Evolutionary conservation across 2,329 filamentous ascomycete genomes (phyloP).

Genomic region (Claviceps purpurea): DNA sequence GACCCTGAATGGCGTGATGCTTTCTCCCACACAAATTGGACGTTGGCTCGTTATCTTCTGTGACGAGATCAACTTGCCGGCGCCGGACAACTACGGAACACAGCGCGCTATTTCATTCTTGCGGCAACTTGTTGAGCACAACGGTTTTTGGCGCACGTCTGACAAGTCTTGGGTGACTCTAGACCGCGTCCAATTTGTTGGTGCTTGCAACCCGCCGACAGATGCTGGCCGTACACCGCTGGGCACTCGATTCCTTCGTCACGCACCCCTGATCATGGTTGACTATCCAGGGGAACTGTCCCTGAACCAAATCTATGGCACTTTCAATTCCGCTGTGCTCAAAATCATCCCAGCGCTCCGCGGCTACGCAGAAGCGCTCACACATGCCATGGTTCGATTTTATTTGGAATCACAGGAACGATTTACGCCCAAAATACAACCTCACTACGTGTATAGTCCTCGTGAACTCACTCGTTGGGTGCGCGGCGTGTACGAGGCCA

Average conservation of each 20-base stretch:
- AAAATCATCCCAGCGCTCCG: slow-evolving; percentile 94
- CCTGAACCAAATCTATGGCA: slow-evolving; percentile 93
- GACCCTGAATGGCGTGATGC: slow-evolving; percentile 87
- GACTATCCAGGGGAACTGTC: slow-evolving; percentile 96
- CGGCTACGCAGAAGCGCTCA: slow-evolving; percentile 86
- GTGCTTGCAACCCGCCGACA: slow-evolving; percentile 94
- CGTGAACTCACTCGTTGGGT: slow-evolving; percentile 98
- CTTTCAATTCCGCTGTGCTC: slow-evolving; percentile 89
- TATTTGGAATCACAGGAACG: slow-evolving; percentile 88
- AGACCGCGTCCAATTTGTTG: slow-evolving; percentile 96
- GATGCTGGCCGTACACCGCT: slow-evolving; percentile 93
- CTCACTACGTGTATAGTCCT: slow-evolving; percentile 98
- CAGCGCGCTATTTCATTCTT: slow-evolving; percentile 96
- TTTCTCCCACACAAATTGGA: slow-evolving; percentile 92
- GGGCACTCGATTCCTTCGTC: slow-evolving; percentile 83
- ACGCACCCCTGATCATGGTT: slow-evolving; percentile 98
- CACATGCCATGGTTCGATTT: slow-evolving; percentile 93
- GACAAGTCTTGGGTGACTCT: slow-evolving; percentile 97
- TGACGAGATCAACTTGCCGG: slow-evolving; percentile 97
- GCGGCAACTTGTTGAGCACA: slow-evolving; percentile 93
- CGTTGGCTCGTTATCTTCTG: slow-evolving; percentile 98
- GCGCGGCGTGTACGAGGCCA: slow-evolving; percentile 92
- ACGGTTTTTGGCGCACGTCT: slow-evolving; percentile 95
- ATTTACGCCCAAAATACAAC: slow-evolving; percentile 93
- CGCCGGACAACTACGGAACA: slow-evolving; percentile 93